Conservation (phyloP, 352 stramenopile species). For the Plasmopara viticola region DNA sequence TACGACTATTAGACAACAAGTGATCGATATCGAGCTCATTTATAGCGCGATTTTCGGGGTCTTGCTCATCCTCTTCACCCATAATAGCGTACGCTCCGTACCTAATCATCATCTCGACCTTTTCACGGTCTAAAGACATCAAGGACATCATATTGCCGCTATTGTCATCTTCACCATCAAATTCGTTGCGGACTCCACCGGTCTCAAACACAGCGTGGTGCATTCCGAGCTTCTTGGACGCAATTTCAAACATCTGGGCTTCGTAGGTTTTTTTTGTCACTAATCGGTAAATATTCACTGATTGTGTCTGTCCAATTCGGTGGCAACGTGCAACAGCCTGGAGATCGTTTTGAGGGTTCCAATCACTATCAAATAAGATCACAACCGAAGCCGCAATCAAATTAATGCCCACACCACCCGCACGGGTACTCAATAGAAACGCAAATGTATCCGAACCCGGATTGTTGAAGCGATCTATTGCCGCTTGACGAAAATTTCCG, state of each 20-base stretch:
- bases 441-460: slow-evolving; percentile 92
- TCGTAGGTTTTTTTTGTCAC: slow-evolving; percentile 99
- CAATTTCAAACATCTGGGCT: slow-evolving; percentile 99
- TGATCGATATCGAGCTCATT: slow-evolving; percentile 88
- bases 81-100: slow-evolving; percentile 97
- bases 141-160: slow-evolving; percentile 88
- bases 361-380: slow-evolving; percentile 93
- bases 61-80: slow-evolving; percentile 94
- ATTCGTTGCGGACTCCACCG: slow-evolving; percentile 86
- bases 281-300: slow-evolving; percentile 99
- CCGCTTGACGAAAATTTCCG: slow-evolving; percentile 95
- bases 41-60: slow-evolving; percentile 83
- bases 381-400: slow-evolving; percentile 87
- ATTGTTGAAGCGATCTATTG: slow-evolving; percentile 98
- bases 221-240: slow-evolving; percentile 97
- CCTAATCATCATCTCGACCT: slow-evolving; percentile 97
- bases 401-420: slow-evolving; percentile 97
- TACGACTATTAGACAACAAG: slow-evolving; percentile 76
- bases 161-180: slow-evolving; percentile 92
- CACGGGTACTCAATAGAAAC: slow-evolving; percentile 95
- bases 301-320: slow-evolving; percentile 99
- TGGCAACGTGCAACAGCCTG: slow-evolving; percentile 98
- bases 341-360: slow-evolving; percentile 98
- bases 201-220: slow-evolving; percentile 98
- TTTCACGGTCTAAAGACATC: slow-evolving; percentile 93